Percentiles rank a stretch among this genome's conserved stretches.
phyloP scores from a whole-genome alignment of 1,139 yeast genomes.

The Lizanozyma gosingica region DNA sequence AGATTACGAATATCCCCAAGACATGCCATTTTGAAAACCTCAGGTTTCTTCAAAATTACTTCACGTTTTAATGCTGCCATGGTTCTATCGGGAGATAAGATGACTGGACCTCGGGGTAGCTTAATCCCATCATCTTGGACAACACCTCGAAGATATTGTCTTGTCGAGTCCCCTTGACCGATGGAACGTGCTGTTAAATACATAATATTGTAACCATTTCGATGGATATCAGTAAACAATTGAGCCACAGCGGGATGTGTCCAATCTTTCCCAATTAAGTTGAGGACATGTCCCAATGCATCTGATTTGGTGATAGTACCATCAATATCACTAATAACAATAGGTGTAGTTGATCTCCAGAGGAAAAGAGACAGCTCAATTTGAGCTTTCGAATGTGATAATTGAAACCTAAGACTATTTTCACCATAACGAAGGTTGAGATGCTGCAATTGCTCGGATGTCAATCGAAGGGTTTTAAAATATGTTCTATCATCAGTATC shows the following conservation, averaged over 20 bases:
- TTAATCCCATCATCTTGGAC: slow-evolving; percentile 61
- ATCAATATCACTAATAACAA: slow-evolving; percentile 94
- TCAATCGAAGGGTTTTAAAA: slow-evolving; percentile 83
- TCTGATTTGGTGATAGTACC: slow-evolving; percentile 98
- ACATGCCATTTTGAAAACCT: slow-evolving; percentile 97
- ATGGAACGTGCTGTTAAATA: slow-evolving; percentile 92
- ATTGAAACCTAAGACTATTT: slow-evolving; percentile 70
- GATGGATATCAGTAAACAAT: slow-evolving; percentile 72
- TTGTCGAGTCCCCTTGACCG: slow-evolving; percentile 91
- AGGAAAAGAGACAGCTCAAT: slow-evolving; percentile 66
- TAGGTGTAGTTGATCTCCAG: slow-evolving; percentile 82
- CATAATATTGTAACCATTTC: slow-evolving; percentile 88
- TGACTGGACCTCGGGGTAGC: slow-evolving; percentile 89
- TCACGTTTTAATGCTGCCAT: slow-evolving; percentile 92
- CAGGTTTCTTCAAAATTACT: slow-evolving; percentile 90
- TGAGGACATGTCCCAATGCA: slow-evolving; percentile 92
- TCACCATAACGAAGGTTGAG: slow-evolving; percentile 72
- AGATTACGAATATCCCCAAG: slow-evolving; percentile 74
- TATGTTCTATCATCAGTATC: slow-evolving; percentile 32
- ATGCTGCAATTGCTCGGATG: slow-evolving; percentile 78
- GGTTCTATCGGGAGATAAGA: slow-evolving; percentile 91
- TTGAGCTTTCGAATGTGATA: slow-evolving; percentile 74
- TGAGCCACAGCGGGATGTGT: slow-evolving; percentile 95
- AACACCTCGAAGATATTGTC: slow-evolving; percentile 73
- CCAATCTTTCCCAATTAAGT: slow-evolving; percentile 96